These are phyloP conservation scores for Erysiphe pisi DNA, from an alignment of 2,329 filamentous ascomycete species.

Conservation along the genomic window DNA sequence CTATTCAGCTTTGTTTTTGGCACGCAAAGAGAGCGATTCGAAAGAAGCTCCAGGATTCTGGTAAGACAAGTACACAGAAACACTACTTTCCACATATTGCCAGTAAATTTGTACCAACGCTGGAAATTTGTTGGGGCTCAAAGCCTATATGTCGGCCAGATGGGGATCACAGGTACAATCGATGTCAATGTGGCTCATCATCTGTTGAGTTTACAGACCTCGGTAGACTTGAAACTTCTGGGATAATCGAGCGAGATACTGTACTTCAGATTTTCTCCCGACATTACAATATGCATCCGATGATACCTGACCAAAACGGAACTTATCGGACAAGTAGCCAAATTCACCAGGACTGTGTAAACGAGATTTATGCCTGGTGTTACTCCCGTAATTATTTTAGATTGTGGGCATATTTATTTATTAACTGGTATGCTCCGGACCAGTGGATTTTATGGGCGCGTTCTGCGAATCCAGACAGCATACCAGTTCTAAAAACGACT, in stretches of 20 bases:
- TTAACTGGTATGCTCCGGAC: conserved; percentile 2
- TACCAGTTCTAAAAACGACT: not conserved
- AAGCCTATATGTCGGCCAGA: not conserved
- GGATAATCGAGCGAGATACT: not conserved
- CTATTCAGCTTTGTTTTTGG: conserved; percentile 13
- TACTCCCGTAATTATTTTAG: not conserved
- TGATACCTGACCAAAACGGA: conserved; percentile 9
- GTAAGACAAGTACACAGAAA: not conserved
- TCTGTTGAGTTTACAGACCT: not conserved
- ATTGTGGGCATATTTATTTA: not conserved
- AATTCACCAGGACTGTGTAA: not conserved
- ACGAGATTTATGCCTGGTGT: not conserved
- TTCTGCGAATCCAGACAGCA: not conserved
- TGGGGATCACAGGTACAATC: not conserved
- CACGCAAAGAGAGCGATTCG: not conserved
- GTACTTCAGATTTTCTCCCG: not conserved
- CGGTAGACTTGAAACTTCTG: not conserved
- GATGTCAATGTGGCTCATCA: not conserved
- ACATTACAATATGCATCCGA: not conserved
- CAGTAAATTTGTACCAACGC: not conserved
- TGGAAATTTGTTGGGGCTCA: conserved; percentile 1
- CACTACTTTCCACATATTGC: not conserved
- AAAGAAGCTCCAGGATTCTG: not conserved
- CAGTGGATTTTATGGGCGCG: not conserved
- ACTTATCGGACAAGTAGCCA: not conserved